Evolutionary conservation across 75 land plant species (phyloP).

Genomic region (Ceratopteris richardii): DNA sequence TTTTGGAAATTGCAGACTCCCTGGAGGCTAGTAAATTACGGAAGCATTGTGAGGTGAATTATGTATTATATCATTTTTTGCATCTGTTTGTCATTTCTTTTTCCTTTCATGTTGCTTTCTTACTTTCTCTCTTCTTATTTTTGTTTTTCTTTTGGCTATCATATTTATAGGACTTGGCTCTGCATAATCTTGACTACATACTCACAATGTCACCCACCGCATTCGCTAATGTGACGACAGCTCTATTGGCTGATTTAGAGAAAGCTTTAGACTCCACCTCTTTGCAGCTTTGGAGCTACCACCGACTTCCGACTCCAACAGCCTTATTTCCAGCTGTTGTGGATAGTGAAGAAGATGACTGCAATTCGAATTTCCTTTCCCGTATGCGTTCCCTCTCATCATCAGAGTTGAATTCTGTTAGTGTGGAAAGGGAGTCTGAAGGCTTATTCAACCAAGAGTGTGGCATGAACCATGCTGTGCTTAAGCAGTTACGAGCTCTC

Average conservation of each 20-base stretch:
- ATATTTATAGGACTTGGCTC: slow-evolving; percentile 57
- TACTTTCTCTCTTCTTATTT: too few species aligned
- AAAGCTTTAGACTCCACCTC: slow-evolving; percentile 60
- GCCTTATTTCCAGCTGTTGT: slow-evolving; percentile 80
- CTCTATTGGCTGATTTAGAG: slow-evolving; percentile 73
- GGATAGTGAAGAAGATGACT: slow-evolving; percentile 79
- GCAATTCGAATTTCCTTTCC: slow-evolving; percentile 17
- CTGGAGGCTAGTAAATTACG: slow-evolving; percentile 65
- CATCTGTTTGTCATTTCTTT: too few species aligned
- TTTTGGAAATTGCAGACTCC: slow-evolving; percentile 91
- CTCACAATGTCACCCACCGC: slow-evolving; percentile 55
- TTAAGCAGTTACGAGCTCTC: slow-evolving; percentile 70
- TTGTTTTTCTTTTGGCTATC: too few species aligned
- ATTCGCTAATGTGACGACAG: slow-evolving; percentile 46
- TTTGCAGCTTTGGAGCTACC: slow-evolving; percentile 78
- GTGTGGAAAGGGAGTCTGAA: slow-evolving; percentile 7
- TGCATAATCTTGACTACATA: slow-evolving; percentile 82
- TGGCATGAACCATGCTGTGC: slow-evolving; percentile 37
- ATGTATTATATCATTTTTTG: too few species aligned
- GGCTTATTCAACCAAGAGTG: slow-evolving; percentile 45
- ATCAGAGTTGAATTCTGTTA: not conserved
- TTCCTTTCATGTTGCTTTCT: too few species aligned
- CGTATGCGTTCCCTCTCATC: slow-evolving; percentile 6
- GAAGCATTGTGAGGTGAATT: slow-evolving; percentile 75
- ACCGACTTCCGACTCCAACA: slow-evolving; percentile 77